phyloP scores from a whole-genome alignment of 805 yeast species.

The Sungouiozyma ichnusensis region DNA sequence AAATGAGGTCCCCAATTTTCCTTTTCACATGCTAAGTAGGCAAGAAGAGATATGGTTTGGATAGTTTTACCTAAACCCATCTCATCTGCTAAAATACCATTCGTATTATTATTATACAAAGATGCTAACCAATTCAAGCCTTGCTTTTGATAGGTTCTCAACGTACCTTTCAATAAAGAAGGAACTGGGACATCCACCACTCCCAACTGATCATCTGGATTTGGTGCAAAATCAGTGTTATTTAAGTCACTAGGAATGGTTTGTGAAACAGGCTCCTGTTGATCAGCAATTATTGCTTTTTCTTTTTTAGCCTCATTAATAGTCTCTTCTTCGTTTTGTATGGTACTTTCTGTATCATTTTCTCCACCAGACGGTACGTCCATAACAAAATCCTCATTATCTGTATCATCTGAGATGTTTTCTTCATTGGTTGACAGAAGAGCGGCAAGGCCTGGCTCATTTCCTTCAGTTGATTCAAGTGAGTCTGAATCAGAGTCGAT shows the following conservation, averaged over 20 bases:
- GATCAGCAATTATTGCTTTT: too few relatives aligned
- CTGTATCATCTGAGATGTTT: slow-evolving; percentile 3
- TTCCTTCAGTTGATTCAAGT: slow-evolving; percentile 2
- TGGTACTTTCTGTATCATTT: slow-evolving; percentile 2
- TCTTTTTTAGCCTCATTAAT: slow-evolving; percentile 8
- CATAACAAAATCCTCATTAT: slow-evolving; percentile 6
- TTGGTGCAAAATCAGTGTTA: not conserved
- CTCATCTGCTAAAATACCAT: slow-evolving; percentile 96
- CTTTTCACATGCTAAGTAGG: slow-evolving; percentile 87
- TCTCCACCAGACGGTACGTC: too few relatives aligned
- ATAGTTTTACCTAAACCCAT: slow-evolving; percentile 98
- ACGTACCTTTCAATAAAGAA: slow-evolving; percentile 60
- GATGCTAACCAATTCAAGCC: slow-evolving; percentile 97
- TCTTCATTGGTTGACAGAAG: not conserved
- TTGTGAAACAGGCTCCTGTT: too few relatives aligned
- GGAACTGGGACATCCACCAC: slow-evolving; percentile 75
- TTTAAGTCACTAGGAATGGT: too few relatives aligned
- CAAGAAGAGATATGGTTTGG: slow-evolving; percentile 79
- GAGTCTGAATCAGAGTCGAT: not conserved
- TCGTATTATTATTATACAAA: slow-evolving; percentile 80
- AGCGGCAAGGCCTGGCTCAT: not conserved
- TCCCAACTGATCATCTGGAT: slow-evolving; percentile 21
- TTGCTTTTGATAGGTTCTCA: slow-evolving; percentile 88
- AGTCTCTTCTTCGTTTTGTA: slow-evolving; percentile 5
- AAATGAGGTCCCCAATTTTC: slow-evolving; percentile 97